Percentiles rank a stretch among this genome's conserved stretches.
phyloP scores from a whole-genome alignment of 73 alveolate species.

The Paramecium primaurelia region DNA sequence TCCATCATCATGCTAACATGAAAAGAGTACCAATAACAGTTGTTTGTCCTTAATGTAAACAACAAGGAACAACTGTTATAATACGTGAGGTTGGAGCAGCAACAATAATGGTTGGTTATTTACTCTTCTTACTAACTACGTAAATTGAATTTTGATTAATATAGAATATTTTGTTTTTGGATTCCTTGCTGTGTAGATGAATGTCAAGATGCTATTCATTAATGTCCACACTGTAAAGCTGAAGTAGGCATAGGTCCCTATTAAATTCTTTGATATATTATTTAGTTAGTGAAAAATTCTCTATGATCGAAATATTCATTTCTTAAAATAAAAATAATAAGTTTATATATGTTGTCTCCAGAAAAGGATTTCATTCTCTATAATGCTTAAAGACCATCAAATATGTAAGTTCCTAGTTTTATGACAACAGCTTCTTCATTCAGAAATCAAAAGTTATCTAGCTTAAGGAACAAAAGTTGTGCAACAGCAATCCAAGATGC shows the following conservation, averaged over 20 bases:
- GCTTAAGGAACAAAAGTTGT: slow-evolving; percentile 7
- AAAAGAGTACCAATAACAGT: neutral
- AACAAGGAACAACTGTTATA: neutral
- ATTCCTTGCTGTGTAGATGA: slow-evolving; percentile 24
- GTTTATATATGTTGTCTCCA: neutral
- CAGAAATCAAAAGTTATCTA: neutral
- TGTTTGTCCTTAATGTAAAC: neutral
- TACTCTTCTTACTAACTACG: neutral
- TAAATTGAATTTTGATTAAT: neutral
- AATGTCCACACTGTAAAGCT: neutral
- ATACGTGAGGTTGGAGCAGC: neutral
- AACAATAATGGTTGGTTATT: neutral
- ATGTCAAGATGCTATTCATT: slow-evolving; percentile 1
- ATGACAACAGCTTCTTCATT: slow-evolving; percentile 3
- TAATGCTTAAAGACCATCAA: neutral
- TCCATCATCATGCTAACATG: neutral
- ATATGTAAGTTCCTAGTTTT: neutral
- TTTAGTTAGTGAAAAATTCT: neutral
- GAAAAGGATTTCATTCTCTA: neutral
- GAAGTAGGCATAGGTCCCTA: slow-evolving; percentile 28
- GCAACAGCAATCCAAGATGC: neutral
- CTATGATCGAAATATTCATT: neutral
- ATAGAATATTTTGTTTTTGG: slow-evolving; percentile 34
- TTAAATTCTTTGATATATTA: neutral
- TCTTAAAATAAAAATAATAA: neutral